phyloP scores from a whole-genome alignment of 306 rosid species.

The Dalbergia cultrata region DNA sequence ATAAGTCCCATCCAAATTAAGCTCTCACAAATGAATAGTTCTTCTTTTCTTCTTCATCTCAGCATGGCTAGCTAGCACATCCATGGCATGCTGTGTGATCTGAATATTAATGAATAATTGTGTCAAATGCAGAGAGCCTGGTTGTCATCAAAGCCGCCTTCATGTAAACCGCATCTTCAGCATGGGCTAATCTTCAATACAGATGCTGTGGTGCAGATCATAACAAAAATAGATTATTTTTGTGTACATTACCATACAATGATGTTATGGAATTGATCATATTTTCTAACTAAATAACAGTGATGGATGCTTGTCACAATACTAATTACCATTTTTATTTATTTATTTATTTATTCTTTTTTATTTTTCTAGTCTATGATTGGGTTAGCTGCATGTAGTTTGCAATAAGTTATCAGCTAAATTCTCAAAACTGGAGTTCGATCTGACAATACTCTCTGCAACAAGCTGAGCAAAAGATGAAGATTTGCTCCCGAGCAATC shows the following conservation, averaged over 20 bases:
- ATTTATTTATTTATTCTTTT: neutral
- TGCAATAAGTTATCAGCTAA: neutral
- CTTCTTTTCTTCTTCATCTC: neutral
- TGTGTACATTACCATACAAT: neutral
- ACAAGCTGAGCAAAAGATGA: constrained; percentile 68
- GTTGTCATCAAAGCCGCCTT: neutral
- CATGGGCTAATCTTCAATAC: neutral
- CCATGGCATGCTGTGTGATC: neutral
- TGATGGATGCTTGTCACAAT: neutral
- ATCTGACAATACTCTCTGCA: constrained; percentile 59
- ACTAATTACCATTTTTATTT: neutral
- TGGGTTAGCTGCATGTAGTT: neutral
- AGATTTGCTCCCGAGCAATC: constrained; percentile 59
- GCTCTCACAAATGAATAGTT: too few relatives aligned
- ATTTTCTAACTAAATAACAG: neutral
- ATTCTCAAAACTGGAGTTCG: constrained; percentile 41
- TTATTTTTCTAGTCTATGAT: neutral
- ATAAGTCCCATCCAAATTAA: neutral
- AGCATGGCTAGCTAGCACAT: neutral
- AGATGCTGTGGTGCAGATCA: neutral
- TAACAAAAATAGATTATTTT: neutral
- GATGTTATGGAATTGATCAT: neutral
- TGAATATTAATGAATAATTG: neutral
- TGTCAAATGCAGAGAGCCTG: neutral
- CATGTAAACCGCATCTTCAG: neutral